Evolutionary conservation across 2,329 filamentous ascomycete genomes (phyloP).

Genomic region (Botryosphaeria dothidea): DNA sequence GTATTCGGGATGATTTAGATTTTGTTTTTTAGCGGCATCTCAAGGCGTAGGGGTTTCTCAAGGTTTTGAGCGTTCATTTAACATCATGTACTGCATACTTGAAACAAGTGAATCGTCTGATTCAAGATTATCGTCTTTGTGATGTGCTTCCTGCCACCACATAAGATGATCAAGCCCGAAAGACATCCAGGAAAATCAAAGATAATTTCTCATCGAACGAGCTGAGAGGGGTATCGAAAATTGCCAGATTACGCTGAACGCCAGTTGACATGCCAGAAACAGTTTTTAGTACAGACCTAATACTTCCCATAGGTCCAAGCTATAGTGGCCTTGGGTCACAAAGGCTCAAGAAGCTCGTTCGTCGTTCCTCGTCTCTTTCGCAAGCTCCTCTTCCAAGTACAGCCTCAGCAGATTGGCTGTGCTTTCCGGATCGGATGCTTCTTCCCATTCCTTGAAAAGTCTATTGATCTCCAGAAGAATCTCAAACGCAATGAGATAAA

Average conservation of each 20-base stretch:
- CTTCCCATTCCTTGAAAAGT: slow-evolving; percentile 64
- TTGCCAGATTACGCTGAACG: not conserved
- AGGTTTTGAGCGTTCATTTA: too few relatives aligned
- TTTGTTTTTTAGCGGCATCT: not conserved
- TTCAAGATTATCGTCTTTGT: too few relatives aligned
- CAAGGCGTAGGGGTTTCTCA: not conserved
- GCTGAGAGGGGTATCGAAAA: slow-evolving; percentile 2
- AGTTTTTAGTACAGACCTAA: not conserved
- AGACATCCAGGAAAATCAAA: too few relatives aligned
- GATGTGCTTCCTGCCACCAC: too few relatives aligned
- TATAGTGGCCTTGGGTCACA: not conserved
- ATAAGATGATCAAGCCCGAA: too few relatives aligned
- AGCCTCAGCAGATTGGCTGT: slow-evolving; percentile 41
- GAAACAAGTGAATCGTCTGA: too few relatives aligned
- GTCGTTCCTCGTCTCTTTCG: not conserved
- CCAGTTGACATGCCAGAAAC: not conserved
- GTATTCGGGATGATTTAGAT: not conserved
- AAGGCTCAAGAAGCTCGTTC: not conserved
- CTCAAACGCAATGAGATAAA: slow-evolving; percentile 88
- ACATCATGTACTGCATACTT: too few relatives aligned
- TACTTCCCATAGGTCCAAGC: not conserved
- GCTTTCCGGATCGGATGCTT: slow-evolving; percentile 43
- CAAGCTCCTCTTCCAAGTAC: slow-evolving; percentile 26
- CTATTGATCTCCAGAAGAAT: slow-evolving; percentile 82
- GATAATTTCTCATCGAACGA: not conserved